Percentiles rank a stretch among this genome's conserved stretches.
These are phyloP conservation scores for Lactarius pseudohatsudake DNA, from an alignment of 768 basidiomycete genomes.

Conservation along the genomic window DNA sequence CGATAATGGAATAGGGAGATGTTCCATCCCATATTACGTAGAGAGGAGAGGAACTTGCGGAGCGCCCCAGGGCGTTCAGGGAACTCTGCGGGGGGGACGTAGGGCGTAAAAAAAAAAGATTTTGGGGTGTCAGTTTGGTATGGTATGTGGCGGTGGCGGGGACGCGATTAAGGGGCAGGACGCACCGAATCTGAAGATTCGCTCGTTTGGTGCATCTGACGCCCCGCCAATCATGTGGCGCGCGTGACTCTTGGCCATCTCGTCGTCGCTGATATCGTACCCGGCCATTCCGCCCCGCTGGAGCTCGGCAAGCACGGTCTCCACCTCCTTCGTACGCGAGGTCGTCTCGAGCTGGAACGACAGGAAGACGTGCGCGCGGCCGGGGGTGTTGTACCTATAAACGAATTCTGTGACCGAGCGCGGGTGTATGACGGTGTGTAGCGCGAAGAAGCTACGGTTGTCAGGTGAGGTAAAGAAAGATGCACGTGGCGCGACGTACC, in stretches of 20 bases:
- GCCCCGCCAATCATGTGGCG: constrained; percentile 94
- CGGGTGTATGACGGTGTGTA: constrained; percentile 87
- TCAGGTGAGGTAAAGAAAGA: background rate
- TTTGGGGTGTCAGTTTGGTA: background rate
- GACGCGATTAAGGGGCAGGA: background rate
- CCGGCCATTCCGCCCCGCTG: constrained; percentile 73
- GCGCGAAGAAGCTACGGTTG: constrained; percentile 68
- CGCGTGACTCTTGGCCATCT: constrained; percentile 92
- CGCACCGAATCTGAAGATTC: constrained; percentile 91
- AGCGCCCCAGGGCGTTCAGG: constrained; percentile 93
- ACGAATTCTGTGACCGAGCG: constrained; percentile 94
- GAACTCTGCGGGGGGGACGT: constrained; percentile 62
- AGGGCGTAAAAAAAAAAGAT: too few species aligned
- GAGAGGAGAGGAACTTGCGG: constrained; percentile 81
- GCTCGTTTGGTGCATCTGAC: constrained; percentile 73
- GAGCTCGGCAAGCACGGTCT: constrained; percentile 62
- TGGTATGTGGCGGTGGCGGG: background rate
- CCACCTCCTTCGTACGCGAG: constrained; percentile 57
- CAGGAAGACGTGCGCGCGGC: constrained; percentile 81
- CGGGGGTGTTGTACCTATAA: constrained; percentile 80
- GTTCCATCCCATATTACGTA: constrained; percentile 81
- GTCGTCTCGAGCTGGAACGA: constrained; percentile 82
- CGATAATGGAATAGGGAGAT: constrained; percentile 97
- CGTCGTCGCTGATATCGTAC: constrained; percentile 89
- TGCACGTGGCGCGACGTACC: constrained; percentile 47